phyloP scores from a whole-genome alignment of 2,329 filamentous ascomycete genomes.

The Trichoderma sp. region DNA sequence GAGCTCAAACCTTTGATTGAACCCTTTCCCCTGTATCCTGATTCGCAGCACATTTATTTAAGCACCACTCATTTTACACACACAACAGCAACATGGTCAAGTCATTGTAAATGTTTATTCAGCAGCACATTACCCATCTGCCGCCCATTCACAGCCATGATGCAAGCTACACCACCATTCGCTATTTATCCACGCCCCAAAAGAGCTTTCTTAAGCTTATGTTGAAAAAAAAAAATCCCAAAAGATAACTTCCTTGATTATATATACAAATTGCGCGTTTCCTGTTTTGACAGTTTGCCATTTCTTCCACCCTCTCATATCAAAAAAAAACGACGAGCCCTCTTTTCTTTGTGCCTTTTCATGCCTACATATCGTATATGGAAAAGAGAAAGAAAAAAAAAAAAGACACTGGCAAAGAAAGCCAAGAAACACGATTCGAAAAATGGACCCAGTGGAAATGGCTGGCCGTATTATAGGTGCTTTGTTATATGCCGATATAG shows the following conservation, averaged over 20 bases:
- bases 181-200: not conserved
- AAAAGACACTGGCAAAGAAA: not conserved
- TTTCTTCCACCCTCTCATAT: not conserved
- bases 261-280: slow-evolving; percentile 19
- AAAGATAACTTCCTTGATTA: slow-evolving; percentile 12
- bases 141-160: slow-evolving; percentile 3
- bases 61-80: not conserved
- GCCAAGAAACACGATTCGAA: slow-evolving; percentile 9
- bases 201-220: not conserved
- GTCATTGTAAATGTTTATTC: slow-evolving; percentile 10
- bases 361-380: slow-evolving; percentile 9
- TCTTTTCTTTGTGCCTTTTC: slow-evolving; percentile 1
- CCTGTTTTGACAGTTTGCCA: not conserved
- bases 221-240: not conserved
- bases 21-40: not conserved
- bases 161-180: not conserved
- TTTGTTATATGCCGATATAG: slow-evolving; percentile 15
- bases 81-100: not conserved
- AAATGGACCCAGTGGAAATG: slow-evolving; percentile 8
- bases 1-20: not conserved
- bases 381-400: not conserved
- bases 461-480: slow-evolving; percentile 10
- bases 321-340: not conserved
- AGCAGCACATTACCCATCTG: not conserved
- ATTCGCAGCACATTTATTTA: not conserved